Evolutionary conservation across 192 early-diverging fungal species (phyloP).

Genomic region (Ambispora gerdemannii): DNA sequence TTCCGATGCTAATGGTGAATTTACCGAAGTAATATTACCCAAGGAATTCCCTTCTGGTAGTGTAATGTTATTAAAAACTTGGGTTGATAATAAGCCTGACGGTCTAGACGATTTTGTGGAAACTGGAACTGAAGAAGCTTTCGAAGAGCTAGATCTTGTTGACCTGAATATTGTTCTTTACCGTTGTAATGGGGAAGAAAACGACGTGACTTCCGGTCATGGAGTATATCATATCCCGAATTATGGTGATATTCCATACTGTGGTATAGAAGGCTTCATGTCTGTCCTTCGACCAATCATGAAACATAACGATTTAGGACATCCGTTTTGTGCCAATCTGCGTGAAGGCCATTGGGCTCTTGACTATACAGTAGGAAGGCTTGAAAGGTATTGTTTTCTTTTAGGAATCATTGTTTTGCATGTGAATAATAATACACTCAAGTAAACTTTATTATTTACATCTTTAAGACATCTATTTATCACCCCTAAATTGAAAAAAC

Average conservation of each 20-base stretch:
- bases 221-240: constrained; percentile 86
- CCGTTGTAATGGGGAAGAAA: constrained; percentile 84
- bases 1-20: constrained; percentile 53
- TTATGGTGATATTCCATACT: constrained; percentile 79
- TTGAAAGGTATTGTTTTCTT: constrained; percentile 50
- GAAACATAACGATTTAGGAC: constrained; percentile 85
- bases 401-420: not conserved
- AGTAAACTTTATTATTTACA: too few relatives aligned
- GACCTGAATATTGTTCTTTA: constrained; percentile 89
- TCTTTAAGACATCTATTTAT: constrained; percentile 34
- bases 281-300: constrained; percentile 78
- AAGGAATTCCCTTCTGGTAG: constrained; percentile 82
- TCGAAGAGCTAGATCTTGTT: constrained; percentile 53
- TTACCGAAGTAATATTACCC: constrained; percentile 59
- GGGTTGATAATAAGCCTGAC: constrained; percentile 49
- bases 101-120: constrained; percentile 57
- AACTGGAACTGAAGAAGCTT: constrained; percentile 61
- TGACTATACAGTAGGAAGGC: constrained; percentile 78
- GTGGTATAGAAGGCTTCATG: constrained; percentile 91
- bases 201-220: constrained; percentile 70
- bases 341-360: constrained; percentile 88
- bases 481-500: constrained; percentile 30
- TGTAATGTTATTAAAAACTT: constrained; percentile 67
- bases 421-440: not conserved
- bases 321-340: constrained; percentile 86